A percentile compares a stretch with the other conserved stretches of the same genome.
Evolutionary conservation across 768 basidiomycete genomes (phyloP).

Genomic region (Russula emetica): DNA sequence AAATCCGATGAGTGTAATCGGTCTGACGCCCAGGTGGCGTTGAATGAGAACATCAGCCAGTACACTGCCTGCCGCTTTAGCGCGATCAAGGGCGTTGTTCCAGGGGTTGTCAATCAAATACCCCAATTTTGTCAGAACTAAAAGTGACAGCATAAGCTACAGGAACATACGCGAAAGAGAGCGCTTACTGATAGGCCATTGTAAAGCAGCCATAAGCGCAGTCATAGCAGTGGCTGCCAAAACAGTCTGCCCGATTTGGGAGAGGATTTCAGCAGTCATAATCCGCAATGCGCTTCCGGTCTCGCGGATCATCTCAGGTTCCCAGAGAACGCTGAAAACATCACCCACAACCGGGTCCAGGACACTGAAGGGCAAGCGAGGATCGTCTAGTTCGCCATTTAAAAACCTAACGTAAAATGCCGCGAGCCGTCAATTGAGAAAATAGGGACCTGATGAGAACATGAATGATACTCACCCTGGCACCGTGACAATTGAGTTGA

Average conservation of each 20-base stretch:
- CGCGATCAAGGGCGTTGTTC: slow-evolving; percentile 95
- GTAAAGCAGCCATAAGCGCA: slow-evolving; percentile 87
- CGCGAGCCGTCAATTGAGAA: slow-evolving; percentile 1
- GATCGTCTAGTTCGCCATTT: slow-evolving; percentile 83
- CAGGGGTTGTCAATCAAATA: slow-evolving; percentile 99
- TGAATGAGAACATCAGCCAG: slow-evolving; percentile 86
- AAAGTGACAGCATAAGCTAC: slow-evolving; percentile 12
- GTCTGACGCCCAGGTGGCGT: slow-evolving; percentile 91
- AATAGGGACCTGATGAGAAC: slow-evolving; percentile 9
- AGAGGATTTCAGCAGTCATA: slow-evolving; percentile 83
- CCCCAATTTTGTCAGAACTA: slow-evolving; percentile 93
- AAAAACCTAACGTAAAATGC: slow-evolving; percentile 63
- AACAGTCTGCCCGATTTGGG: slow-evolving; percentile 87
- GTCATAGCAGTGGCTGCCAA: slow-evolving; percentile 92
- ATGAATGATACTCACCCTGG: slow-evolving; percentile 66
- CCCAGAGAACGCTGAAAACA: slow-evolving; percentile 95
- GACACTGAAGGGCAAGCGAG: slow-evolving; percentile 93
- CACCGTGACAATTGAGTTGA: slow-evolving; percentile 91
- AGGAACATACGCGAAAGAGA: not conserved
- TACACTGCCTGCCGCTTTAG: slow-evolving; percentile 86
- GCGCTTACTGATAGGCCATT: slow-evolving; percentile 92
- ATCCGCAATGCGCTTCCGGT: slow-evolving; percentile 92
- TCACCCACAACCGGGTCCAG: slow-evolving; percentile 95
- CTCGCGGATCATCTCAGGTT: slow-evolving; percentile 98
- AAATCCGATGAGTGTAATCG: slow-evolving; percentile 94